Base-by-base conservation (phyloP, 2,329 filamentous ascomycete species). In the Pestalotiopsis sp. region DNA sequence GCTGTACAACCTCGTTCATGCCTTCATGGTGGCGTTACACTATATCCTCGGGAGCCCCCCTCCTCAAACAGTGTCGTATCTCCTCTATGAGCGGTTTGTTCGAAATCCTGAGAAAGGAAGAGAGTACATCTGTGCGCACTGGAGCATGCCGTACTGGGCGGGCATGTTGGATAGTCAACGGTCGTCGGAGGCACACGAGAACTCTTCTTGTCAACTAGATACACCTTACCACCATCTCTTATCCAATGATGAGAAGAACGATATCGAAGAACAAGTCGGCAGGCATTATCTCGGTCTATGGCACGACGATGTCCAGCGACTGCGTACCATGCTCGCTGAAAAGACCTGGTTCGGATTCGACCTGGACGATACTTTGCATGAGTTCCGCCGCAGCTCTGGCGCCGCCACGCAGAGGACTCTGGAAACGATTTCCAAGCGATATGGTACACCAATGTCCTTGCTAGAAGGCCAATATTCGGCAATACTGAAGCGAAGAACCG, bases 351-450 rank as follows among this genome's bases (percentile, higher is more conserved):
- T 83, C 49, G 82, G 80, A 1, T 85, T 86, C 66, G 84, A 85
- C 56, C 79, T 86, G 5, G 83, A 86, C 67, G 83, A 85, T 70
- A 85, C 83, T 0, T 74, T 86, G 1, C 84, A 86, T 68, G 78
- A 83, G 60, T 86, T 85, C 63, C 81, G 82, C 63, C 76, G 72
- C 20, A 81, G 81, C 12, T 84, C 83, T 1, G 68, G 71, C 0
- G 66, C 71, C 4, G 84, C 84, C 2, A 80, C 78, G 1, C 67
- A 70, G 0, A 52, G 70, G 4, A 77, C 80, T 4, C 78, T 85
- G 4, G 65, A 69, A 1, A 49, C 63, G 5, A 78, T 85, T 14
- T 71, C 73, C 7, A 31, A 68, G 12, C 52, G 67, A 58, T 67
- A 75, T 57, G 68, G 61, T 7, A 71, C 68, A 12, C 60, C 71